Percentiles rank a stretch among this genome's conserved stretches.
Evolutionary conservation across 2,329 filamentous ascomycete species (phyloP).

Genomic region (Dactylellina cionopaga): DNA sequence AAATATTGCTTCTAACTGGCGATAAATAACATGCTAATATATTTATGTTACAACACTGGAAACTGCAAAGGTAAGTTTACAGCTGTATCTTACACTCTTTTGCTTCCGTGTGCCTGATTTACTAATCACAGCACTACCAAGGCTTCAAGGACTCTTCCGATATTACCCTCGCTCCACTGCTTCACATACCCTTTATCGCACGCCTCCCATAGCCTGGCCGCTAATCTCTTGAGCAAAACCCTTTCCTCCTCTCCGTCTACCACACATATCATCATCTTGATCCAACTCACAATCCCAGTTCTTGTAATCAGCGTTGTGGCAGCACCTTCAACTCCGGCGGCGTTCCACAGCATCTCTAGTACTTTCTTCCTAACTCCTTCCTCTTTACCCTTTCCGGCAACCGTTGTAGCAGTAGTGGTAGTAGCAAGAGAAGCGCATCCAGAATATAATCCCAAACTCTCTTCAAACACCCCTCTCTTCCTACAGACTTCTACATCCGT

Average conservation of each 20-base stretch:
- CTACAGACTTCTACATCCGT: conserved; percentile 44
- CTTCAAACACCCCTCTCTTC: conserved; percentile 38
- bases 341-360: conserved; percentile 56
- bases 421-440: background rate
- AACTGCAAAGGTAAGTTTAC: too few species aligned
- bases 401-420: background rate
- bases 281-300: conserved; percentile 56
- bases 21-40: too few species aligned
- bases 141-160: conserved; percentile 28
- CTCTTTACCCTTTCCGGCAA: conserved; percentile 8
- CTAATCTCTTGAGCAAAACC: conserved; percentile 54
- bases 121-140: conserved; percentile 27
- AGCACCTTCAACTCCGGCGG: conserved; percentile 55
- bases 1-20: too few species aligned
- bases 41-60: too few species aligned
- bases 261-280: conserved; percentile 42
- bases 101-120: too few species aligned
- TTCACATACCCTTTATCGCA: conserved; percentile 55
- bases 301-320: conserved; percentile 56
- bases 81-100: too few species aligned
- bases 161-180: conserved; percentile 55
- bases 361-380: conserved; percentile 51
- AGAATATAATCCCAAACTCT: conserved; percentile 20
- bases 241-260: conserved; percentile 23
- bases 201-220: conserved; percentile 55